Evolutionary conservation across 345 rosid species (phyloP).

Genomic region (Mercurialis annua): DNA sequence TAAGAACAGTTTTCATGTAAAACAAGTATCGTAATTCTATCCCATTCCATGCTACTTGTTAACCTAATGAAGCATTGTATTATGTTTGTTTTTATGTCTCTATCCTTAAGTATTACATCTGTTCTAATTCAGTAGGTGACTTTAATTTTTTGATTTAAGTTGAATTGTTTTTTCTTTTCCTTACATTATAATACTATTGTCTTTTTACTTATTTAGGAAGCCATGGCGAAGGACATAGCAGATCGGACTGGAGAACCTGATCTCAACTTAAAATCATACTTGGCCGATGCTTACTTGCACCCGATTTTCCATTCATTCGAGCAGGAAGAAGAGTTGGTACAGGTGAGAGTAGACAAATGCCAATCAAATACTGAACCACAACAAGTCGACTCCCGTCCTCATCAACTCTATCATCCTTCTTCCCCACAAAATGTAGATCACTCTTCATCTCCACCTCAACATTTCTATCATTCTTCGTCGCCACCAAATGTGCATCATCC

Average conservation of each 20-base stretch:
- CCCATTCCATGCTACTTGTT: too few relatives aligned
- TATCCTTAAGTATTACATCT: not conserved
- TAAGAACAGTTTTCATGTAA: too few relatives aligned
- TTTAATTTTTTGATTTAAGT: not conserved
- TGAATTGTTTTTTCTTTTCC: not conserved
- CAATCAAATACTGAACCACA: conserved; percentile 17
- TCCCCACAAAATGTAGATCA: conserved; percentile 36
- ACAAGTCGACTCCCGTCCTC: conserved; percentile 54
- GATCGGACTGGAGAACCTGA: conserved; percentile 58
- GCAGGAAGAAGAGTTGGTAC: conserved; percentile 47
- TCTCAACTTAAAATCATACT: conserved; percentile 55
- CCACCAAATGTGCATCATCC: conserved; percentile 25
- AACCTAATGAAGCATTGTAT: not conserved
- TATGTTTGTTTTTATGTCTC: not conserved
- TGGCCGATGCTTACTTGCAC: conserved; percentile 91
- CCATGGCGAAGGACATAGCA: conserved; percentile 71
- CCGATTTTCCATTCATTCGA: conserved; percentile 81
- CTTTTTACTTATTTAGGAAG: conserved; percentile 55
- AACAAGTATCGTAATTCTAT: too few relatives aligned
- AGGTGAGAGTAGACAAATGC: conserved; percentile 30
- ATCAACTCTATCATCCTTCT: conserved; percentile 22
- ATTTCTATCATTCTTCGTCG: conserved; percentile 30
- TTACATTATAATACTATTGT: conserved; percentile 2
- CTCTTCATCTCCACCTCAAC: conserved; percentile 22
- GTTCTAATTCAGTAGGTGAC: not conserved